Conservation (phyloP, 345 rosid species). For the Anacardium occidentale region DNA sequence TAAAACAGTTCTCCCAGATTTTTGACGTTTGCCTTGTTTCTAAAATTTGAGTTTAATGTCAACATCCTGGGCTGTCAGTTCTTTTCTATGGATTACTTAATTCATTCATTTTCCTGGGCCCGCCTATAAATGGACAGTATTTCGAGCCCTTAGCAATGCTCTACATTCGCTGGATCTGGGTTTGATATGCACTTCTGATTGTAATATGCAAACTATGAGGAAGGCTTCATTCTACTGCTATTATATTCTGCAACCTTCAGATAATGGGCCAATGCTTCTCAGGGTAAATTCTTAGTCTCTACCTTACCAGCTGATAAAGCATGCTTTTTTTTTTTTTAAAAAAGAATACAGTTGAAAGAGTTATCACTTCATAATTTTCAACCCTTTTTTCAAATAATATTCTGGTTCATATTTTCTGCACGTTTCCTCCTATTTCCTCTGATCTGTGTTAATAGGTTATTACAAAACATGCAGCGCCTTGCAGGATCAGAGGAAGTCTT, state of each 20-base stretch:
- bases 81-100: neutral
- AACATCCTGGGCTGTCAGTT: neutral
- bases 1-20: slow-evolving; percentile 3
- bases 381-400: neutral
- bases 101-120: slow-evolving; percentile 17
- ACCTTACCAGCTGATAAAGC: slow-evolving; percentile 6
- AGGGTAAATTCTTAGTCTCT: slow-evolving; percentile 51
- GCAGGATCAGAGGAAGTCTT: slow-evolving; percentile 76
- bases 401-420: neutral
- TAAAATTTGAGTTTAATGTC: slow-evolving; percentile 9
- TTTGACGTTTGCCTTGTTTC: slow-evolving; percentile 18
- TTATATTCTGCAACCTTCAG: slow-evolving; percentile 87
- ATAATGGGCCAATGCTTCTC: slow-evolving; percentile 84
- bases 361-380: neutral
- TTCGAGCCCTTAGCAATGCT: slow-evolving; percentile 71
- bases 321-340: slow-evolving; percentile 11
- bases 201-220: slow-evolving; percentile 62
- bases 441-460: slow-evolving; percentile 22
- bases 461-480: slow-evolving; percentile 59
- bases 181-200: slow-evolving; percentile 64
- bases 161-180: slow-evolving; percentile 79
- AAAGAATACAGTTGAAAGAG: neutral
- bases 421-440: slow-evolving; percentile 7
- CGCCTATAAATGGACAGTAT: slow-evolving; percentile 45
- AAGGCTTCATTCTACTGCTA: slow-evolving; percentile 58